Evolutionary conservation across 331 rosid species (phyloP).

Genomic region (Rhamnella rubrinervis): DNA sequence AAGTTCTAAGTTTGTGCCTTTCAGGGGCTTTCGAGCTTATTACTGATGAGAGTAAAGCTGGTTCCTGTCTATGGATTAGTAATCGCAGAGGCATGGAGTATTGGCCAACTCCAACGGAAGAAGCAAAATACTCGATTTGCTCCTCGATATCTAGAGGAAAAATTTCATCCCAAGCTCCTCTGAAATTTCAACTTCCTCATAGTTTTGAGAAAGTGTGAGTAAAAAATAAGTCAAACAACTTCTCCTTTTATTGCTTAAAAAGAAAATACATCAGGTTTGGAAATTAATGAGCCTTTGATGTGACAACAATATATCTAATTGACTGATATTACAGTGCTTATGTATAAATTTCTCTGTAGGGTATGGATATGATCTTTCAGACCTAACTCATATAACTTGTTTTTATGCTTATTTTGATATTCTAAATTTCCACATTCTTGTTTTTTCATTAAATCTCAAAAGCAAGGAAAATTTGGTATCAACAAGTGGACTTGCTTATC

Average conservation of each 20-base stretch:
- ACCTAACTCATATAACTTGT: too few species aligned
- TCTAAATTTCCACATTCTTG: background rate
- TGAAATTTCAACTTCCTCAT: constrained; percentile 53
- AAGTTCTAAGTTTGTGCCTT: constrained; percentile 27
- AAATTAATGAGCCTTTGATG: too few species aligned
- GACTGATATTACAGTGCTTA: too few species aligned
- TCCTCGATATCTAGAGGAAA: constrained; percentile 36
- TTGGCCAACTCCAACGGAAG: constrained; percentile 85
- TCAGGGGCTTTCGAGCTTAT: constrained; percentile 86
- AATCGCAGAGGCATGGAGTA: constrained; percentile 90
- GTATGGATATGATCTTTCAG: too few species aligned
- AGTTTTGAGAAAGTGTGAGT: constrained; percentile 85
- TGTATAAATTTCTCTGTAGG: too few species aligned
- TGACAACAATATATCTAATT: too few species aligned
- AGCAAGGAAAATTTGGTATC: background rate
- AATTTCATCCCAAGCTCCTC: constrained; percentile 45
- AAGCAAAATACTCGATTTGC: constrained; percentile 50
- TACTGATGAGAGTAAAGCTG: constrained; percentile 85
- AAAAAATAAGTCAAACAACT: constrained; percentile 6
- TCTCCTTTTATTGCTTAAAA: background rate
- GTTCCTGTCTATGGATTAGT: constrained; percentile 90
- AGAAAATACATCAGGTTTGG: background rate
- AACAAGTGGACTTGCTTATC: too few species aligned
- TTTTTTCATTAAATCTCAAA: background rate
- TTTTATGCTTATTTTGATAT: too few species aligned